Percentiles rank a stretch among this genome's conserved stretches.
These are phyloP conservation scores for Backusella parvicylindrica DNA, from an alignment of 192 early-diverging fungal genomes.

Conservation along the genomic window DNA sequence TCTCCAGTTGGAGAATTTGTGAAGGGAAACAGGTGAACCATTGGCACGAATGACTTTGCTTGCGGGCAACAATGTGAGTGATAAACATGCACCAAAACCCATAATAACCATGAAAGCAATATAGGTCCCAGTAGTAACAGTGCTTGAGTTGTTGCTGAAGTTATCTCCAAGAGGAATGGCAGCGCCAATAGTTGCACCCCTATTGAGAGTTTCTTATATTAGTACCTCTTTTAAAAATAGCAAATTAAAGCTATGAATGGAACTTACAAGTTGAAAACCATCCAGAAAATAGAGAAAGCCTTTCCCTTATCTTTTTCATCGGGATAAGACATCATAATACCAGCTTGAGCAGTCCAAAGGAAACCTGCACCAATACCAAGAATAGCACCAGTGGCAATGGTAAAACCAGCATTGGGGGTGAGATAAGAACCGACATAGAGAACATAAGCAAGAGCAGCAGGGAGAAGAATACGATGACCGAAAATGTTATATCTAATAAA, in stretches of 20 bases:
- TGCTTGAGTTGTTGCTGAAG: conserved; percentile 44
- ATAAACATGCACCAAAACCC: conserved; percentile 55
- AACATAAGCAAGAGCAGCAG: conserved; percentile 66
- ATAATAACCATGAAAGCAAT: conserved; percentile 70
- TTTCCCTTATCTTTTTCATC: conserved; percentile 77
- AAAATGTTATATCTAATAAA: conserved; percentile 72
- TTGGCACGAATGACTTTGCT: conserved; percentile 62
- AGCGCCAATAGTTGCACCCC: conserved; percentile 76
- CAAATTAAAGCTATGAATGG: background rate
- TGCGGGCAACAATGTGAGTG: conserved; percentile 55
- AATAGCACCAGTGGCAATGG: conserved; percentile 71
- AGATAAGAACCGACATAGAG: conserved; percentile 79
- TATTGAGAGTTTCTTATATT: background rate
- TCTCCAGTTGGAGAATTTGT: conserved; percentile 66
- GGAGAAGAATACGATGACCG: conserved; percentile 65
- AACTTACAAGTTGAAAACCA: conserved; percentile 64
- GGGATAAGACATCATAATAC: conserved; percentile 87
- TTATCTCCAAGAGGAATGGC: conserved; percentile 70
- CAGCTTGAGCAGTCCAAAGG: conserved; percentile 50
- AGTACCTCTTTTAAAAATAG: background rate
- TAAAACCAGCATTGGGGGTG: conserved; percentile 53
- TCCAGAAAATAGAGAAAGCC: conserved; percentile 86
- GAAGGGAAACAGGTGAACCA: conserved; percentile 63
- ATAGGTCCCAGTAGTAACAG: conserved; percentile 69
- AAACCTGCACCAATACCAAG: conserved; percentile 82